Base-by-base conservation (phyloP, 2,329 filamentous ascomycete species). In the Acephala macrosclerotiorum region DNA sequence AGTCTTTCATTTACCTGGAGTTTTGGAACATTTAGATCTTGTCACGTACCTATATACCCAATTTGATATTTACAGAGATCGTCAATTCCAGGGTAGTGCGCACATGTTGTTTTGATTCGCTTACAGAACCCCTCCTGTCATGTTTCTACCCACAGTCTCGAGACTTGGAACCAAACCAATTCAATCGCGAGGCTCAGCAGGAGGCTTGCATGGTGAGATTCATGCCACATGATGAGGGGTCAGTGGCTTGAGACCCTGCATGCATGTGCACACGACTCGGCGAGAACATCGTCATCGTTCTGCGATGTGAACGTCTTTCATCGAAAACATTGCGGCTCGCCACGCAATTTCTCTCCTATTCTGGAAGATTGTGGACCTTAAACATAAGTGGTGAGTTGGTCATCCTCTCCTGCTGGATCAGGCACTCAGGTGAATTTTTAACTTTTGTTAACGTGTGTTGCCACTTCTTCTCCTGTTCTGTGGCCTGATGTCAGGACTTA, bases 41-140 rank as follows among this genome's bases (percentile, higher is more conserved):
- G 45, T 18, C 6, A 2, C 4, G 18, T 49, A 49, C n/a, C 8
- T 49, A 51, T 51, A 16, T 29, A 53, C 14, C 49, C 49, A 29
- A 1, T 18, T 11, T 53, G 22, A 29, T 12, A 12, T 16, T 42
- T n/a, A 42, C 3, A 33, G 18, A 1, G 25, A 29, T 53, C 26
- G 18, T 53, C 49, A 5, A 53, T 53, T 49, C 45, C 22, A n/a
- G 45, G 45, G 45, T 49, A 22, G 45, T 7, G 45, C n/a, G 45
- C 45, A 49, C 45, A 49, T 49, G 45, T 49, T 49, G 18, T 49
- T 49, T 49, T 49, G 45, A 49, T 49, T 49, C 45, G 45, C 45
- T 49, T 49, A 49, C 45, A 11, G n/a, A n/a, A 22, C n/a, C 11
- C n/a, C 45, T 25, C 45, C n/a, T n/a, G n/a, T n/a, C 20, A 18